phyloP scores from a whole-genome alignment of 2,329 filamentous ascomycete species.

The Penicillium sp. region DNA sequence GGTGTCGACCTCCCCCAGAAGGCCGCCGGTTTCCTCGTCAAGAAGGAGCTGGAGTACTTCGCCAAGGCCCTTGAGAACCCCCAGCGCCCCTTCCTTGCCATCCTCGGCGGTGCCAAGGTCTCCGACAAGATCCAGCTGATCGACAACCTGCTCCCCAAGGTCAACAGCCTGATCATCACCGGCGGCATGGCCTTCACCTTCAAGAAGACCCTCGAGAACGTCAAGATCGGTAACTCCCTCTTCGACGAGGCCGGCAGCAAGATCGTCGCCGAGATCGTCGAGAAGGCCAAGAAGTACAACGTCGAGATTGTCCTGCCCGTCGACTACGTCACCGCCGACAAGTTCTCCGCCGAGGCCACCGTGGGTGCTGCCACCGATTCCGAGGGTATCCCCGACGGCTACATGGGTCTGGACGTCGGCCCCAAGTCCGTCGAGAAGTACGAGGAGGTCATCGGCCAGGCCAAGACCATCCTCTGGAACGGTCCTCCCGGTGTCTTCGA shows the following conservation, averaged over 20 bases:
- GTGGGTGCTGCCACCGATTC: constrained; percentile 82
- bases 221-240: constrained; percentile 87
- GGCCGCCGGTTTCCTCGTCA: constrained; percentile 97
- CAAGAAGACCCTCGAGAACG: constrained; percentile 95
- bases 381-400: constrained; percentile 91
- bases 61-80: constrained; percentile 93
- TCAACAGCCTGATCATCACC: constrained; percentile 94
- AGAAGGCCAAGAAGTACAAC: constrained; percentile 95
- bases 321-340: constrained; percentile 96
- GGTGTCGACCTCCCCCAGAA: constrained; percentile 94
- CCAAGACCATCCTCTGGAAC: constrained; percentile 99
- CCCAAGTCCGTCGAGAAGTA: constrained; percentile 86
- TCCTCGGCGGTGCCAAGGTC: constrained; percentile 97
- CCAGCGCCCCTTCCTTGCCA: constrained; percentile 95
- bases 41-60: constrained; percentile 99
- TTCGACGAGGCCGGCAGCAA: constrained; percentile 95
- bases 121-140: constrained; percentile 99
- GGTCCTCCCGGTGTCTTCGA: constrained; percentile 97
- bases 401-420: constrained; percentile 97
- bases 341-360: constrained; percentile 85
- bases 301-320: constrained; percentile 94
- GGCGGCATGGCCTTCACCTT: constrained; percentile 99
- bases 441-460: constrained; percentile 82
- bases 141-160: constrained; percentile 97
- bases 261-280: constrained; percentile 83